Evolutionary conservation across 192 early-diverging fungal genomes (phyloP), one percentile per base, ranked within the genome.

Genomic region (Lunasporangiospora selenospora): DNA sequence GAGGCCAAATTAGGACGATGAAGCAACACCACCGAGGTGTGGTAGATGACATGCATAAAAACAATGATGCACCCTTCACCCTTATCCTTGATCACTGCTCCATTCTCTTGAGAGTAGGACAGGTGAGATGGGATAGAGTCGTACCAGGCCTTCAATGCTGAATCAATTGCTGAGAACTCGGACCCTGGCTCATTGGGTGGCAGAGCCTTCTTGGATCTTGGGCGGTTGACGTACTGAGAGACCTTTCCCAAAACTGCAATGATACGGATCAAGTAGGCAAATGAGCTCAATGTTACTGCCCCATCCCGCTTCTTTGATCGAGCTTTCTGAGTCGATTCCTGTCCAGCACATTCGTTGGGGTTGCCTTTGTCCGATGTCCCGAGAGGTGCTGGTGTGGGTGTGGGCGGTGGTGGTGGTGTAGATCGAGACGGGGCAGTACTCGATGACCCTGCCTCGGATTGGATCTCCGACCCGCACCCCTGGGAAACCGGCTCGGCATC

Each of bases 11-110:
- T 79, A 0, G 81, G 80, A 33, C 81, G 55, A 58, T 85, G 82
- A 12, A 85, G 55, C 11, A 85, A 34, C 1, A 85, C 80, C 5
- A 77, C 61, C 12, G 77, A 39, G 7, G 80, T 73, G 42, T 83
- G 61, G 59, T 83, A 77, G 15, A 85, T 44, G 32, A 81, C 50
- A 58, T 83, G 81, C 43, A 78, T 63, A 27, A 75, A 66, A 13
- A 75, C 58, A 41, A 75, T 78, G 15, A 62, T 49, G 21, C 67
- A 65, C 12, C 67, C 77, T 23, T 57, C 54, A 31, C 51, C 51
- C 38, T 58, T 53, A n/a, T 53, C 55, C 18, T 53, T 53, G 26
- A 67, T 53, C 44, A 64, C 33, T 30, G 58, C 50, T n/a, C 70
- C 49, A 38, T 70, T 85, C 23, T 79, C 81, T 13, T 48, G 42